phyloP scores from a whole-genome alignment of 305 asterid genomes.

The Striga hermonthica region DNA sequence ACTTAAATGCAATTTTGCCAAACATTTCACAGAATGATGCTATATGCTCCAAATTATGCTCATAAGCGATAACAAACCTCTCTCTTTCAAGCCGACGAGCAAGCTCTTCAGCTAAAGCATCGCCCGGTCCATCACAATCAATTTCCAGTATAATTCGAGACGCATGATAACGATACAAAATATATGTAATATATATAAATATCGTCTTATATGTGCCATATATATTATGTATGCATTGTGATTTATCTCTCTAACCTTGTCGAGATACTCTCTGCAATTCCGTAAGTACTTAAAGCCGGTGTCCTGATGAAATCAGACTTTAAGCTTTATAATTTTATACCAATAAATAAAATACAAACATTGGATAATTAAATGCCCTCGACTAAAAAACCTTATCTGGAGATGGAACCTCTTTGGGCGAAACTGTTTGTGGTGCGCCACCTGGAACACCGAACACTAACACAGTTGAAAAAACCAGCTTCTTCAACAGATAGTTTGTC shows the following conservation, averaged over 20 bases:
- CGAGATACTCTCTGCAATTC: slow-evolving; percentile 63
- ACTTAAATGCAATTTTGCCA: too few species aligned
- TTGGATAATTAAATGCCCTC: background rate
- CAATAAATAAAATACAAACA: background rate
- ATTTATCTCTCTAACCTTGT: slow-evolving; percentile 47
- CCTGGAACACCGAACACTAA: slow-evolving; percentile 78
- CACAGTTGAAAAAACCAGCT: slow-evolving; percentile 68
- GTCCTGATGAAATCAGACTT: slow-evolving; percentile 36
- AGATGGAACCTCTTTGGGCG: slow-evolving; percentile 50
- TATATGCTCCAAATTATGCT: too few species aligned
- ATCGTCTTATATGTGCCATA: too few species aligned
- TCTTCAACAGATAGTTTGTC: slow-evolving; percentile 86
- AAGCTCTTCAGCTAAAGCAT: slow-evolving; percentile 73
- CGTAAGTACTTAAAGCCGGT: slow-evolving; percentile 58
- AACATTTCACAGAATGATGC: too few species aligned
- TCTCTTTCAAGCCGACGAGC: slow-evolving; percentile 75
- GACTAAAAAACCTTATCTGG: slow-evolving; percentile 48
- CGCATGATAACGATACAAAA: slow-evolving; percentile 36
- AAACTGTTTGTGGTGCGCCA: slow-evolving; percentile 74
- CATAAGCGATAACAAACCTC: slow-evolving; percentile 35
- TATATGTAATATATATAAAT: background rate
- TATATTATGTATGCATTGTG: background rate
- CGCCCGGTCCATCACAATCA: slow-evolving; percentile 69
- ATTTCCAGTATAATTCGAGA: slow-evolving; percentile 71
- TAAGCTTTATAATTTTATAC: background rate